Evolutionary conservation across 2,329 filamentous ascomycete species (phyloP).

Genomic region (Colletotrichum sp.): DNA sequence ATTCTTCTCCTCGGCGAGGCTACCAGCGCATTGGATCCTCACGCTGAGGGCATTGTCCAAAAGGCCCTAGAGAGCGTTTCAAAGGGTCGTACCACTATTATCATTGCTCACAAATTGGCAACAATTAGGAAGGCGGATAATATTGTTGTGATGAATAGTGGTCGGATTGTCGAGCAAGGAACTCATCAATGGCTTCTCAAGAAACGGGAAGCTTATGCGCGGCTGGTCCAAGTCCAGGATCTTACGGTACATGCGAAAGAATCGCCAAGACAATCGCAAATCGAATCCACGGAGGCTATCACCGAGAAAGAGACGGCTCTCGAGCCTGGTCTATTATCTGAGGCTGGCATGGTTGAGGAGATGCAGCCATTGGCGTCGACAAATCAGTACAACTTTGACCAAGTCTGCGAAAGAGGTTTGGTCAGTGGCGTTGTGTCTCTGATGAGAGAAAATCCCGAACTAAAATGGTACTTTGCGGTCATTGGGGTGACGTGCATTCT

Average conservation of each 20-base stretch:
- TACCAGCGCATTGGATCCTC: constrained; percentile 56
- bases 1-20: constrained; percentile 71
- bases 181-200: constrained; percentile 24
- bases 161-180: constrained; percentile 32
- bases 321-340: background rate
- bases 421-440: background rate
- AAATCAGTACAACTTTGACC: background rate
- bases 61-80: constrained; percentile 57
- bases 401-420: background rate
- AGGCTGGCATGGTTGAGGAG: background rate
- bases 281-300: background rate
- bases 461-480: background rate
- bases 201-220: constrained; percentile 19
- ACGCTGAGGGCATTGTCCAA: constrained; percentile 54
- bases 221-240: constrained; percentile 25
- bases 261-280: background rate
- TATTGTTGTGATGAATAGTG: constrained; percentile 33
- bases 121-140: constrained; percentile 35
- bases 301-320: background rate
- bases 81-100: constrained; percentile 62
- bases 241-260: background rate
- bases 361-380: background rate
- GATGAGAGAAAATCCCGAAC: background rate
- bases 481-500: background rate
- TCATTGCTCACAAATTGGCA: constrained; percentile 64